Evolutionary conservation across 352 stramenopile genomes (phyloP).

Genomic region (Phytophthora pisi): DNA sequence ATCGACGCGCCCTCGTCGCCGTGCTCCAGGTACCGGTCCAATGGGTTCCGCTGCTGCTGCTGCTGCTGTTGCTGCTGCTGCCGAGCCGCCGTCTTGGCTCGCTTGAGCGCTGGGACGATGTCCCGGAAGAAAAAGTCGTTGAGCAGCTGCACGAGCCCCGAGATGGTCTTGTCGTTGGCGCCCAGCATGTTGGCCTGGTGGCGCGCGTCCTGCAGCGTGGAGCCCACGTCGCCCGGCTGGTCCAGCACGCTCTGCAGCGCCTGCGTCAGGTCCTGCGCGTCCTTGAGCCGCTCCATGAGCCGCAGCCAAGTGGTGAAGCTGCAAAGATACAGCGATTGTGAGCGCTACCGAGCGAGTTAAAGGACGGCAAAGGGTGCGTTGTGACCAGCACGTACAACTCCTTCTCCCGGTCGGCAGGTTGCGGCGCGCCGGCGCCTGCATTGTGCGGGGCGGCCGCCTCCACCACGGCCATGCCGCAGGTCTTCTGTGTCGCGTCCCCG

Average conservation of each 20-base stretch:
- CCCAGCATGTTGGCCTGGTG: conserved; percentile 25
- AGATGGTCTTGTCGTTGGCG: conserved; percentile 27
- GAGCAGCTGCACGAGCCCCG: conserved; percentile 22
- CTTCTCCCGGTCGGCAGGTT: conserved; percentile 19
- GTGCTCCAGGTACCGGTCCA: conserved; percentile 42
- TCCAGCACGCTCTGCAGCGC: conserved; percentile 20
- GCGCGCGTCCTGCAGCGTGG: conserved; percentile 11
- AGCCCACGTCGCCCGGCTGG: background rate
- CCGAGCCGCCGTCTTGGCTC: conserved; percentile 8
- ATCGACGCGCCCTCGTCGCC: conserved; percentile 27
- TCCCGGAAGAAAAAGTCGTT: conserved; percentile 41
- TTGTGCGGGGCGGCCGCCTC: background rate
- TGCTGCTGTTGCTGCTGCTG: background rate
- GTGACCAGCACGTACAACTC: conserved; percentile 31
- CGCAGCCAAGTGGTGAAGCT: conserved; percentile 44
- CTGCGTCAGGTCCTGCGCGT: conserved; percentile 18
- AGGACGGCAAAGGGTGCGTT: no score
- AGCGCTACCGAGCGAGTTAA: background rate
- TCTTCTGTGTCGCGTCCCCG: background rate
- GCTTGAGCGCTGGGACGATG: conserved; percentile 31
- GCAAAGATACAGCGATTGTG: conserved; percentile 10
- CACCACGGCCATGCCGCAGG: background rate
- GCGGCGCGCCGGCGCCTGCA: background rate
- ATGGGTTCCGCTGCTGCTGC: conserved; percentile 12
- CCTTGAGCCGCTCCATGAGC: conserved; percentile 40